Base-by-base conservation (phyloP, 129 eudicot species). In the Chrysanthemum seticuspe region DNA sequence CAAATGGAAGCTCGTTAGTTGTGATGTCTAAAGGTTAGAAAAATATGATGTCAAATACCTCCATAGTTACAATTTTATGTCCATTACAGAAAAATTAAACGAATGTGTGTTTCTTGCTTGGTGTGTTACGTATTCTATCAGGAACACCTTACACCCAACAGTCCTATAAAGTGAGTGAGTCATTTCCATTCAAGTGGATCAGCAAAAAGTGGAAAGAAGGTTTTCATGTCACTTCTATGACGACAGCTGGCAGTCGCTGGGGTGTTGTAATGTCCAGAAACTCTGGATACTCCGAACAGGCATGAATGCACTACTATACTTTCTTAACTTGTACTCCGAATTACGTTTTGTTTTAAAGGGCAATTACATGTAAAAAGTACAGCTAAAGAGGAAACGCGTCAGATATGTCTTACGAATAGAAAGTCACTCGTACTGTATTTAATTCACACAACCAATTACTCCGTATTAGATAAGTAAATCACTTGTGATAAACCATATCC, bases 191-290 rank as follows among this genome's bases (percentile, higher is more conserved):
- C 53, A 79, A 79, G 87, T 94, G 98, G 98, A 94, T 90, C 64
- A 93, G 92, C 74, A 90, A 94, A 72, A 94, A 90, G 57, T 94
- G 99, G 99, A 94, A 94, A 82, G 99, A 94, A 87, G 99, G 99
- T 59, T 94, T 90, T 71, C 97, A 90, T 51, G 99, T 94, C 59
- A 94, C 97, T 29, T 94, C 98, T 23, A 94, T 94, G 98, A 94
- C 96, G 49, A 94, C 99, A 52, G 99, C 99, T 79, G 97, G 99
- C 74, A 88, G 81, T 68, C 93, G 97, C 49, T 94, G 99, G 99
- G 99, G 99, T 73, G 99, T 94, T 44, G 99, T 94, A 10, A 94
- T 94, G 99, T 90, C 97, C 66, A 81, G 97, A 73, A 90, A 90
- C 76, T 84, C 99, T 27, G 99, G 99, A 78, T 94, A 59, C 75